Evolutionary conservation across 805 yeast species (phyloP).

Genomic region (Debaryomyces castellii): DNA sequence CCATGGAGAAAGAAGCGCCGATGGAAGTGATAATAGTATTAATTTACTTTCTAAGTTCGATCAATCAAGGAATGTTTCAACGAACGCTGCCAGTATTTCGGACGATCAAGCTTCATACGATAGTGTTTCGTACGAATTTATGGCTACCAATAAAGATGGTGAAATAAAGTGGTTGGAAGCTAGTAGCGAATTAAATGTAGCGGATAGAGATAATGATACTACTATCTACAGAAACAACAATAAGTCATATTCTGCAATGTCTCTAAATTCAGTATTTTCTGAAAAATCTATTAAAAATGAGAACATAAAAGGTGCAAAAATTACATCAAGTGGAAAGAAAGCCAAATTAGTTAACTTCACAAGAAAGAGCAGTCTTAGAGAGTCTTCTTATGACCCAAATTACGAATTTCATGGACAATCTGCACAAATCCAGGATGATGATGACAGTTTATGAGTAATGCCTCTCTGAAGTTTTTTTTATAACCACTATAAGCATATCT

Average conservation of each 20-base stretch:
- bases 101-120: conserved; percentile 11
- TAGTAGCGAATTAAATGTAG: conserved; percentile 5
- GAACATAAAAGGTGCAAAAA: conserved; percentile 9
- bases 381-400: conserved; percentile 35
- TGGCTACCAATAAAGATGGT: conserved; percentile 28
- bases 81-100: conserved; percentile 12
- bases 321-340: conserved; percentile 16
- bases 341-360: conserved; percentile 51
- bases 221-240: conserved; percentile 7
- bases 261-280: conserved; percentile 20
- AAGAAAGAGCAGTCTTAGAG: conserved; percentile 41
- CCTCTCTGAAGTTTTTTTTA: background rate
- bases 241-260: conserved; percentile 16
- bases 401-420: conserved; percentile 29
- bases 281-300: conserved; percentile 9
- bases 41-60: conserved; percentile 19
- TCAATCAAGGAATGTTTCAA: conserved; percentile 14
- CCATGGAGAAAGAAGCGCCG: background rate
- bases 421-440: conserved; percentile 34
- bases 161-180: conserved; percentile 30
- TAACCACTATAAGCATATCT: background rate
- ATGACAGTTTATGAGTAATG: conserved; percentile 19
- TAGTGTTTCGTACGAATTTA: conserved; percentile 28
- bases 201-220: conserved; percentile 12
- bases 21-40: conserved; percentile 11